Percentiles rank a stretch among this genome's conserved stretches.
Conservation (phyloP, 805 yeast species). For the Candida piceae region DNA sequence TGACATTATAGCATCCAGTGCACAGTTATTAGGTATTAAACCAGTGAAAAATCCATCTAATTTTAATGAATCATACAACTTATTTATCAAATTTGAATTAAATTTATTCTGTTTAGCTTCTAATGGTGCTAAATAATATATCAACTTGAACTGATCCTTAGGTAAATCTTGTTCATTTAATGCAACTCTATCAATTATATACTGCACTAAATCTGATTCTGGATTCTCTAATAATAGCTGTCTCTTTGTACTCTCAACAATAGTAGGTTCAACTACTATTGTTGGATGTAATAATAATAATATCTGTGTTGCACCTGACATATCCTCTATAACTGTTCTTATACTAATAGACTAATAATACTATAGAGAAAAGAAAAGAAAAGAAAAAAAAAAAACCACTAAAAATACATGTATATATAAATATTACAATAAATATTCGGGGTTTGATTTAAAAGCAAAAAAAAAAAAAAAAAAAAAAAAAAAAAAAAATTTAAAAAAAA, state of each 20-base stretch:
- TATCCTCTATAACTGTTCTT: too few relatives aligned
- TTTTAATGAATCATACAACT: slow-evolving; percentile 36
- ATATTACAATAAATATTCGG: too few relatives aligned
- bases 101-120: slow-evolving; percentile 38
- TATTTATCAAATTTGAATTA: slow-evolving; percentile 39
- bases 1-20: slow-evolving; percentile 57
- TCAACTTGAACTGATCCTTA: slow-evolving; percentile 34
- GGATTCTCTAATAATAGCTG: slow-evolving; percentile 25
- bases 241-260: slow-evolving; percentile 38
- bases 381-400: too few relatives aligned
- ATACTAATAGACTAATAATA: too few relatives aligned
- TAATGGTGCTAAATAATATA: slow-evolving; percentile 55
- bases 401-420: too few relatives aligned
- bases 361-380: too few relatives aligned
- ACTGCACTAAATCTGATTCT: slow-evolving; percentile 39
- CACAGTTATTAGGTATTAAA: slow-evolving; percentile 44
- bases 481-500: too few relatives aligned
- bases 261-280: slow-evolving; percentile 49
- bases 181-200: slow-evolving; percentile 54
- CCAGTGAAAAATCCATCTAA: slow-evolving; percentile 48
- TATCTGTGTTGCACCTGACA: slow-evolving; percentile 10
- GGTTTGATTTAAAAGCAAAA: too few relatives aligned
- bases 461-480: too few relatives aligned
- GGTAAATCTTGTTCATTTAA: slow-evolving; percentile 38
- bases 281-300: slow-evolving; percentile 63